Base-by-base conservation (phyloP, 768 basidiomycete genomes). In the Boletus speciosus region DNA sequence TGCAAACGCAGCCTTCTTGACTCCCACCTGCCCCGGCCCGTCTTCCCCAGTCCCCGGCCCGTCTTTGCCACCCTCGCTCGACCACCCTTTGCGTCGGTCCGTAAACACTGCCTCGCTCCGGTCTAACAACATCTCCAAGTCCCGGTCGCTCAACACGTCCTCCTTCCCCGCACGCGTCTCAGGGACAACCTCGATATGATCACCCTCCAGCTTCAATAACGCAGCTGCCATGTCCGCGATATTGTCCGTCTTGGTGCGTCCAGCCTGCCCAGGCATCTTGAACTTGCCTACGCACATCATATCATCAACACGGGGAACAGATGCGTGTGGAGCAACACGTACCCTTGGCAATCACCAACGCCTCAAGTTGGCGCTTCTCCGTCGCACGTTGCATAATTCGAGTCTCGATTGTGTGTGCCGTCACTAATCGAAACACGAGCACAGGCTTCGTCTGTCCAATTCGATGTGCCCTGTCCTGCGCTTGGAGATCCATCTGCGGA, bases 401-500 rank as follows among this genome's bases (percentile, higher is more conserved):
- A 38, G 86, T 88, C 75, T 99, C 96, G 61, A 99, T 79, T 3
- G 93, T 97, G 69, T 94, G 88, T 6, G 83, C 86, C 21, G 85
- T 88, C 36, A 96, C 83, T 4, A 98, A 77, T 37, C 96, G 80
- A 74, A 92, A 96, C 53, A 97, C 85, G 41, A 97, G 77, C 49
- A 97, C 93, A 1, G 93, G 93, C 59, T 77, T 85, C 29, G 84
- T 97, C 73, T 98, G 96, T 2, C 96, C 96, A 45, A 99, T 98
- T 11, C 97, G 84, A 70, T 99, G 96, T 0, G 94, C 94, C 35
- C 96, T 81, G 62, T 97, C 96, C 67, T 94, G 91, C 0, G 96
- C 96, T 73, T 99, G 96, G 3, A 90, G 77, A 60, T 99, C 96
- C 85, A 95, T 94, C 74, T 97, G 95, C 0, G 95, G 94, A 63